Conservation (phyloP, 2,329 filamentous ascomycete genomes). For the Fusarium dlaminii region DNA sequence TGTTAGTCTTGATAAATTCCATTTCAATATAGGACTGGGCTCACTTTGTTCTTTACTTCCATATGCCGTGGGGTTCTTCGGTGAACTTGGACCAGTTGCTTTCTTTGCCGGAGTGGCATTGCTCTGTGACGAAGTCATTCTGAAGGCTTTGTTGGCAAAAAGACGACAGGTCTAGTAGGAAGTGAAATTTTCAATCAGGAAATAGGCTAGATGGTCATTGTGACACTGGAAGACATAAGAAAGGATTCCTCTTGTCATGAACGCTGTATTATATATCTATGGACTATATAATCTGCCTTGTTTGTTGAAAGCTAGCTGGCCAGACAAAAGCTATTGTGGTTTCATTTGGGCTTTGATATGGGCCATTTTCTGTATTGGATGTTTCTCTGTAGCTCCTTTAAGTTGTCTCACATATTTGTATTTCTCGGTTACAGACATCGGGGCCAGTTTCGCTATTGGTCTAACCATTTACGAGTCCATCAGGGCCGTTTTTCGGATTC, state of each 20-base stretch:
- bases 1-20: rapidly evolving
- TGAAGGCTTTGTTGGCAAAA: background rate
- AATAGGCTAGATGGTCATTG: rapidly evolving
- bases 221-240: too few relatives aligned
- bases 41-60: background rate
- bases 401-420: background rate
- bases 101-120: background rate
- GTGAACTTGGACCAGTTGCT: rapidly evolving
- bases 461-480: rapidly evolving
- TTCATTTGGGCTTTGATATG: background rate
- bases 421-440: rapidly evolving
- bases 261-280: background rate
- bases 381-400: background rate
- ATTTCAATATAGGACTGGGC: rapidly evolving
- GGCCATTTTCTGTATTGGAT: background rate
- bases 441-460: background rate
- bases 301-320: background rate
- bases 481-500: background rate
- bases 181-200: rapidly evolving
- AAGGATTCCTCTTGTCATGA: background rate
- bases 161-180: rapidly evolving
- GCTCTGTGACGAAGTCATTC: rapidly evolving
- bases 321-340: background rate
- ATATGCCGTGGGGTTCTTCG: rapidly evolving
- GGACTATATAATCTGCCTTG: background rate